Evolutionary conservation across 129 eudicot species (phyloP).

Genomic region (Pseudognaphalium luteoalbum): DNA sequence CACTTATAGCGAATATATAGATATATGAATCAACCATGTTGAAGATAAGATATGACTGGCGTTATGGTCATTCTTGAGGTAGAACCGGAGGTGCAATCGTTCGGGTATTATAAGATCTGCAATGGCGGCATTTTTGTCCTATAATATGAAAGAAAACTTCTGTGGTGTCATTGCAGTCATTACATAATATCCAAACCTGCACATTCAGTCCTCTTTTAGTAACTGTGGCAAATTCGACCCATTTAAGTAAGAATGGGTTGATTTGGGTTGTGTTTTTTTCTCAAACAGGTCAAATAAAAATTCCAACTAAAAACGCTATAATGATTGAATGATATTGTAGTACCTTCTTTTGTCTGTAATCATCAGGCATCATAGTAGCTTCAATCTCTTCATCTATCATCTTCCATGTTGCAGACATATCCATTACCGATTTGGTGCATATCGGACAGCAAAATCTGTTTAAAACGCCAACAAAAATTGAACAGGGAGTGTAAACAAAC

Average conservation of each 20-base stretch:
- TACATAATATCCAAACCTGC: constrained; percentile 96
- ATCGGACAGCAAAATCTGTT: constrained; percentile 88
- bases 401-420: constrained; percentile 92
- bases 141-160: constrained; percentile 88
- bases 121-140: constrained; percentile 96
- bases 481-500: not conserved
- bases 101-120: constrained; percentile 91
- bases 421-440: constrained; percentile 80
- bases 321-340: not conserved
- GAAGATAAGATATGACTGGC: not conserved
- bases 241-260: not conserved
- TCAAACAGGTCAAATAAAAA: not conserved
- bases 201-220: not conserved
- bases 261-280: not conserved
- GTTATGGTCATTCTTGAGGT: constrained; percentile 57
- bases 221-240: not conserved
- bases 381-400: constrained; percentile 95
- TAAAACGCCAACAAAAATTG: not conserved
- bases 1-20: constrained; percentile 13
- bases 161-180: constrained; percentile 94
- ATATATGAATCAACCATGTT: constrained; percentile 18
- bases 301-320: not conserved
- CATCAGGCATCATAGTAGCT: constrained; percentile 90
- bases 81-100: constrained; percentile 83
- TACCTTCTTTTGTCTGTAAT: constrained; percentile 86